These are phyloP conservation scores for Paxillus ammoniavirescens DNA, from an alignment of 768 basidiomycete genomes.

Conservation along the genomic window DNA sequence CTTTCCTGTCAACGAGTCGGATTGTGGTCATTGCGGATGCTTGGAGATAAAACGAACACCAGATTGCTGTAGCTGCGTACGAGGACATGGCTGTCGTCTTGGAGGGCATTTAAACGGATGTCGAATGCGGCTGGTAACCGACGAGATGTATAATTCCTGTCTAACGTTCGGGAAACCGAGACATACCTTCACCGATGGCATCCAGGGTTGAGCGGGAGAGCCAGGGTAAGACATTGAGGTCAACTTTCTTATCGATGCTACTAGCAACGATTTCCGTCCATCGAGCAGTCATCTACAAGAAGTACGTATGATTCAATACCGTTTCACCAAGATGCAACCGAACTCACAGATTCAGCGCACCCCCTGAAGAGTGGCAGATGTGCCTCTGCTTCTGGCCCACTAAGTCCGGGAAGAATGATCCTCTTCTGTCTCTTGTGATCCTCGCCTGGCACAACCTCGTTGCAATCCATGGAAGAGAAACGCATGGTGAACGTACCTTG, in stretches of 20 bases:
- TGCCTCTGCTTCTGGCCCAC: slow-evolving; percentile 48
- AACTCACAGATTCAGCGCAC: slow-evolving; percentile 27
- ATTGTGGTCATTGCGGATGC: not conserved
- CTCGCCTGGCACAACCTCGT: slow-evolving; percentile 24
- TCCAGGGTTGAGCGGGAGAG: slow-evolving; percentile 47
- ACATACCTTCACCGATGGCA: slow-evolving; percentile 47
- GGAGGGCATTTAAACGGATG: slow-evolving; percentile 43
- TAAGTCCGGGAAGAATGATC: slow-evolving; percentile 56
- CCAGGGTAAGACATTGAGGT: slow-evolving; percentile 27
- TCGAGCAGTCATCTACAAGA: slow-evolving; percentile 19
- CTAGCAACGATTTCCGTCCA: slow-evolving; percentile 22
- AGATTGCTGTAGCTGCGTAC: slow-evolving; percentile 5
- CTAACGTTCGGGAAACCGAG: not conserved
- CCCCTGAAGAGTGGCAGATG: slow-evolving; percentile 49
- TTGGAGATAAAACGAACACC: not conserved
- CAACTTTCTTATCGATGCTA: slow-evolving; percentile 7
- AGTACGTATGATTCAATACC: not conserved
- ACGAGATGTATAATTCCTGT: not conserved
- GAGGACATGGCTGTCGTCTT: slow-evolving; percentile 10
- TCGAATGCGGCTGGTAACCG: slow-evolving; percentile 44
- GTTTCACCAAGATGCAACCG: not conserved
- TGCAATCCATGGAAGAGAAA: slow-evolving; percentile 9
- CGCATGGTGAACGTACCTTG: slow-evolving; percentile 31
- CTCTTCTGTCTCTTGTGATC: slow-evolving; percentile 54
- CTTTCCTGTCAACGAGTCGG: not conserved